Evolutionary conservation across 805 yeast species (phyloP), one percentile per base, ranked within the genome.

Genomic region (Pichia ethanolica): DNA sequence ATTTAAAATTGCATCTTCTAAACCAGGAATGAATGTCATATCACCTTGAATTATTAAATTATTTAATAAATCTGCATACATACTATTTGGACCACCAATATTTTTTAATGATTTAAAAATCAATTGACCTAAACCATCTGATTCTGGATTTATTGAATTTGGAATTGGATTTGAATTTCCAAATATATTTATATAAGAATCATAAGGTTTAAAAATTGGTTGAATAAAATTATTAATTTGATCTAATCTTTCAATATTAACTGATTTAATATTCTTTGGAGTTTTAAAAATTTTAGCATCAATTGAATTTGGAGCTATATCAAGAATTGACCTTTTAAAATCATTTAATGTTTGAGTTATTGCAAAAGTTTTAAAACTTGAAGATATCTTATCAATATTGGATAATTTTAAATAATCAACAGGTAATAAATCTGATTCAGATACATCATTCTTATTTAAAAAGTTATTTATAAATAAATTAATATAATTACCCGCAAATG

Each of bases 401-500:
- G 36, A 11, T 6, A 27, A 20, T 13, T 45, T 48, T 5, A 14
- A 11, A 37, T 48, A 53, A 37, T 50, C 56, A 5, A 44, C 14
- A 3, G 53, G 53, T 20, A 50, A 39, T 27, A 53, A 42, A 39
- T 53, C 56, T 6, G 32, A 9, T 6, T 53, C 49, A 5, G 46
- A 11, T 5, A 51, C 38, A 7, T 36, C 39, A 30, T 45, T 40
- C 20, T 52, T 39, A 49, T 70, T 66, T 53, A 74, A 73, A 58
- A 68, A 77, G 45, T 77, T 71, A 55, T 76, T 65, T 2, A 82
- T 70, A 66, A 86, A 87, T 46, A 79, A 72, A 63, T 83, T 86
- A 48, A 86, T 64, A 63, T 84, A 90, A 63, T 89, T 91, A 9
- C 97, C 98, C 4, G 90, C 97, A 62, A 76, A 86, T 57, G 79